Base-by-base conservation (phyloP, 2,329 filamentous ascomycete species). In the Sclerotinia minor region DNA sequence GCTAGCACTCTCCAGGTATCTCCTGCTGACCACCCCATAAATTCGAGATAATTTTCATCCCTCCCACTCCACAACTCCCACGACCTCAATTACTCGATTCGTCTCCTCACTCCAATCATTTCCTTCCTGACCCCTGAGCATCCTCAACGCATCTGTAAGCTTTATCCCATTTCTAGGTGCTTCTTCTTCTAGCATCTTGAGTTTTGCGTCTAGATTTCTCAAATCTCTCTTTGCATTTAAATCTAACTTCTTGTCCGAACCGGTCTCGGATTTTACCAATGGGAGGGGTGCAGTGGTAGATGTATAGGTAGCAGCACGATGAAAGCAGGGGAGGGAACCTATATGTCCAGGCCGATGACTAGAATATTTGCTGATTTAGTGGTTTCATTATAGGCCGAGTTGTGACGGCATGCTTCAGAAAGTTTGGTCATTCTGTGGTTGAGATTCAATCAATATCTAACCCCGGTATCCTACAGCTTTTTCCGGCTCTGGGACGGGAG, bases 111-210 rank as follows among this genome's bases (percentile, higher is more conserved):
- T 15, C 35, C 19, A 32, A 61, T 32, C 24, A 52, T n/a, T 6
- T 67, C 32, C 19, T 15, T 61, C 7, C 64, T 67, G 2, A 47
- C 64, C 26, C 45, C 55, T 29, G 29, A 17, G 35, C 32, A 17
- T 53, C 47, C 55, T 61, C 19, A 53, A 9, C 19, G 55, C 64
- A 53, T 61, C 64, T 47, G 52, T 24, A n/a, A 61, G 19, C 13
- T 67, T 55, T 21, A 17, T 45, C 7, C 44, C 35, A 8, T n/a
- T 50, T 29, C 45, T 52, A 9, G 6, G 11, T 52, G 24, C 64
- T 38, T 67, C 55, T 26, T 53, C 45, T 52, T 60, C 32, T 19
- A 52, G 6, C 3, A 3, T 24, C n/a, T 32, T 24, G 5, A 67
- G 35, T 13, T 67, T 55, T 19, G 15, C 11, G 6, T 24, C 24